Base-by-base conservation (phyloP, 495 filamentous ascomycete species). In the Penicillium taxi region DNA sequence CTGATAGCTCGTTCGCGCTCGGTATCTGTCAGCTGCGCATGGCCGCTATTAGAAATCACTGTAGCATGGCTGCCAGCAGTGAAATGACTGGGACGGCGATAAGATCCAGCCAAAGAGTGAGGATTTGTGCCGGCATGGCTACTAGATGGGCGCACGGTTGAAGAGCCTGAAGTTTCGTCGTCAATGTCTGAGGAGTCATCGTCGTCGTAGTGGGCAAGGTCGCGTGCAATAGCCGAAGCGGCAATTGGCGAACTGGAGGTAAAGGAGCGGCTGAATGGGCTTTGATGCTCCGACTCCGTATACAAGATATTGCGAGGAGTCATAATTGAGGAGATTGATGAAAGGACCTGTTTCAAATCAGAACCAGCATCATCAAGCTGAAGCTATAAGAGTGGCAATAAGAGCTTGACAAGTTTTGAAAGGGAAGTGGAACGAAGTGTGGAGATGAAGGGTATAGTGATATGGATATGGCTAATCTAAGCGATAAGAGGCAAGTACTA, bases 181-280 rank as follows among this genome's bases (percentile, higher is more conserved):
- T n/a, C n/a, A n/a, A 63, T 63, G 26, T 44, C 55, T 16, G 42
- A 50, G 12, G 54, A 48, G 12, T 70, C 71, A 29, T 74, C 74
- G 13, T 78, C 67, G 31, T 52, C 59, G 56, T 64, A 56, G 47
- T 76, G 75, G 7, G 75, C 75, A 2, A 87, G 48, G 53, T 91
- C 85, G 17, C 75, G 73, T 1, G 81, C 81, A 53, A 90, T 73
- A 14, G 79, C 72, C 19, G 77, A 70, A 38, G 81, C 73, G 1
- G 81, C 84, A 26, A 85, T 66, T 8, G 81, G 78, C 6, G 79
- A 79, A 26, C 58, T 58, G 17, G 77, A 72, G n/a, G 58, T 59
- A 54, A 75, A 79, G 8, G 64, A 69, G 4, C 56, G 41, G 20
- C 50, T 30, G 36, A 41, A 56, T 18, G 43, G 39, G 23, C 38